Evolutionary conservation across 768 basidiomycete genomes (phyloP), one percentile per base, ranked within the genome.

Genomic region (Pholiota molesta): DNA sequence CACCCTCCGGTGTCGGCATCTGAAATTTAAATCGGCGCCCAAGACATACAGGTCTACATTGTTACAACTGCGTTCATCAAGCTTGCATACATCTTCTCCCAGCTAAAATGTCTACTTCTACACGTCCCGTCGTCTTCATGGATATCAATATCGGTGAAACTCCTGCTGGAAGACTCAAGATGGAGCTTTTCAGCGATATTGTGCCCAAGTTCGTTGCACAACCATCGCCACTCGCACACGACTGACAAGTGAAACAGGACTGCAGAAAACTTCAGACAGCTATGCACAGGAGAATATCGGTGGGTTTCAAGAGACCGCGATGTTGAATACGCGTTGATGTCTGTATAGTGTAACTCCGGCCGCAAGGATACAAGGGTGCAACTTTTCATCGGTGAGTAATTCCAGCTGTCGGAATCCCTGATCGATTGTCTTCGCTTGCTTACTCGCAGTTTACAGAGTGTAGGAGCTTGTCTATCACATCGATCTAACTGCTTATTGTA

Each of bases 201-300:
- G 94, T 92, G 1, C 97, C 97, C 56, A 97, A 95, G 95, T 97
- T 53, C 61, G 90, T 66, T 44, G 10, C 31, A 35, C 21, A 17
- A 19, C 33, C 23, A 11, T n/a, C 45, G 7, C 29, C 55, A 59
- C 23, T 37, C 17, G 26, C 47, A 19, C 53, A 6, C 19, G 28
- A 29, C 56, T 68, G 57, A 61, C 23, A 51, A 37, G 44, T 14
- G 52, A 37, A 55, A 44, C 66, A 97, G 96, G 71, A 99, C 97
- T 2, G 95, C 95, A 8, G 97, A 99, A 77, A 99, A 99, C 79
- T 99, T 99, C 71, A 83, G 97, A 63, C 97, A 99, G 69, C 79
- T 99, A 28, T 99, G 97, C 72, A 98, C 96, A 2, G 97, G 97
- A n/a, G 97, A 99, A 77, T 92, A 86, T 76, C 85, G 94, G 92